phyloP scores from a whole-genome alignment of 2,329 filamentous ascomycete species.

The Neonectria magnoliae region DNA sequence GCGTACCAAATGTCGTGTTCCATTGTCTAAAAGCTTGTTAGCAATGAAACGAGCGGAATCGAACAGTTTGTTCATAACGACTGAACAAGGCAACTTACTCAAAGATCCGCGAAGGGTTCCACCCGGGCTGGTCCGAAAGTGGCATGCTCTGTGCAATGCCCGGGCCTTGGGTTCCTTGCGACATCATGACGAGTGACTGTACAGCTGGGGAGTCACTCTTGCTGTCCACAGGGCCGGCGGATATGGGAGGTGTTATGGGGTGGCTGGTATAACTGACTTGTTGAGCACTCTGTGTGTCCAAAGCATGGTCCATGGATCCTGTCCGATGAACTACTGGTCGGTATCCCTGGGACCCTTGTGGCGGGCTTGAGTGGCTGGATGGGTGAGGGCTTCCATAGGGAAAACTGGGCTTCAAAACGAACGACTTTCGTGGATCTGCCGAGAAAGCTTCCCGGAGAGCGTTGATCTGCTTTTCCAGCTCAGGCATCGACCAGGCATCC shows the following conservation, averaged over 20 bases:
- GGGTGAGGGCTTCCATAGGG: constrained; percentile 83
- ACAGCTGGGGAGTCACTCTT: constrained; percentile 81
- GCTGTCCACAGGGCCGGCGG: constrained; percentile 75
- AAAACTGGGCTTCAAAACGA: constrained; percentile 88
- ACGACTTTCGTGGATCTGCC: constrained; percentile 83
- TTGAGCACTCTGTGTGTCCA: constrained; percentile 63
- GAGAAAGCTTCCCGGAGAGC: constrained; percentile 92
- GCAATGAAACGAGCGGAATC: neutral
- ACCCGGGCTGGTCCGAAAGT: constrained; percentile 71
- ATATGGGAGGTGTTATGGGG: constrained; percentile 84
- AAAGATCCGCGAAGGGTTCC: constrained; percentile 91
- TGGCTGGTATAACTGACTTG: constrained; percentile 75
- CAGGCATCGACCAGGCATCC: constrained; percentile 84
- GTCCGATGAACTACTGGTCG: constrained; percentile 57
- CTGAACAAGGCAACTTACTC: constrained; percentile 72
- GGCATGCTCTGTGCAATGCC: constrained; percentile 65
- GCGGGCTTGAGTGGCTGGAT: constrained; percentile 71
- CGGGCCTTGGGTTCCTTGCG: constrained; percentile 65
- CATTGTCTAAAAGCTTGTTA: constrained; percentile 75
- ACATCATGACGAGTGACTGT: constrained; percentile 78
- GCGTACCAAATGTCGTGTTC: constrained; percentile 92
- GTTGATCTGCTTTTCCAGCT: constrained; percentile 90
- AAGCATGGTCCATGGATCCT: constrained; percentile 63
- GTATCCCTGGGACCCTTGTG: constrained; percentile 62
- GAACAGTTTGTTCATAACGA: neutral